These are phyloP conservation scores for Ophiostoma tasmaniense DNA, from an alignment of 2,329 filamentous ascomycete species.

Conservation along the genomic window DNA sequence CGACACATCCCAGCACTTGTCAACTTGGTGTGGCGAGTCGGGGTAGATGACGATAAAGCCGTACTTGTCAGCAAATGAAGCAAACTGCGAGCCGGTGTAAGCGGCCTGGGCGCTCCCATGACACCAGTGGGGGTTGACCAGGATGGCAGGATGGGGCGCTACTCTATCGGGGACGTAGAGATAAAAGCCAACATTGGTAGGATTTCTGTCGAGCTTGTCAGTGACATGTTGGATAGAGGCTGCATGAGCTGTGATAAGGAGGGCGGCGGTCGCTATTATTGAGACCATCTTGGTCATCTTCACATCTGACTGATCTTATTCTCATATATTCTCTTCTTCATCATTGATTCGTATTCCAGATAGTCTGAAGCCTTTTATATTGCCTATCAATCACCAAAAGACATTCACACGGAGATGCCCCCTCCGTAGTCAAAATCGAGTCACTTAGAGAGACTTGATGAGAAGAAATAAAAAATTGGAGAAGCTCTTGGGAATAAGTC, in stretches of 20 bases:
- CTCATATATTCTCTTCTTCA: not conserved
- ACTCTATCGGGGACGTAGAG: constrained; percentile 40
- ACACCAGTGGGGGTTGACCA: constrained; percentile 52
- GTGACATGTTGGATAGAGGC: constrained; percentile 13
- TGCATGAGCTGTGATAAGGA: not conserved
- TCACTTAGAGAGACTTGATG: not conserved
- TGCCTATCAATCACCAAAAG: not conserved
- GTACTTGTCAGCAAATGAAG: constrained; percentile 41
- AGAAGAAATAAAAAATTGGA: not conserved
- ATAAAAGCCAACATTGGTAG: constrained; percentile 44
- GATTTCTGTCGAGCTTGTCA: constrained; percentile 34
- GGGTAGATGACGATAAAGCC: constrained; percentile 45
- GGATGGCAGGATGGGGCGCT: constrained; percentile 38
- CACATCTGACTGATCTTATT: not conserved
- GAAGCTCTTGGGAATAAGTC: not conserved
- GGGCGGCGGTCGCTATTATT: not conserved
- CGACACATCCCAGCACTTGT: constrained; percentile 52
- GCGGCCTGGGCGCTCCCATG: constrained; percentile 43
- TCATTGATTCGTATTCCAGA: not conserved
- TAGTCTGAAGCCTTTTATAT: not conserved
- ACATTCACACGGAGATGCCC: not conserved
- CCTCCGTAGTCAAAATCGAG: not conserved
- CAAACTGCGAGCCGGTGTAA: constrained; percentile 44
- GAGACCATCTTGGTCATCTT: not conserved
- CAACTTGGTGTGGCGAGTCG: constrained; percentile 30